Evolutionary conservation across 345 rosid species (phyloP).

Genomic region (Eucalyptus curtisii): DNA sequence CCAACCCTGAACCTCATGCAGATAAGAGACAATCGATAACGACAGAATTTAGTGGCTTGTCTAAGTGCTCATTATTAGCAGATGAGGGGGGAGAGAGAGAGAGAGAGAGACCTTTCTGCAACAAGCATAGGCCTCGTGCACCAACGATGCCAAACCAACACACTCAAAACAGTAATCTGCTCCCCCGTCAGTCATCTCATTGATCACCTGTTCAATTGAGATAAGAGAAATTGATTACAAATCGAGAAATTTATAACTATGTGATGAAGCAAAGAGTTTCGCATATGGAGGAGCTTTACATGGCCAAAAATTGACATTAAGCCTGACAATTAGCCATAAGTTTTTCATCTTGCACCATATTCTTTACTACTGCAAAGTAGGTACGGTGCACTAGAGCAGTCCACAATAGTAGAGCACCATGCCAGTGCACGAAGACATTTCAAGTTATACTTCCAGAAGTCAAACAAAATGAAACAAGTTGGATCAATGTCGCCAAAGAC

Average conservation of each 20-base stretch:
- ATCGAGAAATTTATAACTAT: neutral
- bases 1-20: constrained; percentile 49
- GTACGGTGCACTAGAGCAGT: neutral
- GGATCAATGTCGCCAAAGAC: neutral
- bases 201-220: constrained; percentile 24
- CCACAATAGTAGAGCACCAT: neutral
- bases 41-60: neutral
- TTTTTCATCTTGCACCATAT: neutral
- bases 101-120: constrained; percentile 44
- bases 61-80: neutral
- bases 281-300: neutral
- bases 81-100: neutral
- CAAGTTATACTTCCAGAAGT: neutral
- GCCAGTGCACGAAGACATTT: neutral
- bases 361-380: neutral
- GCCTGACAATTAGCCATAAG: neutral
- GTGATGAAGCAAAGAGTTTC: neutral
- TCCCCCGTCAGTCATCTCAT: constrained; percentile 68
- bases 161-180: constrained; percentile 88
- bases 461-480: neutral
- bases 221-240: neutral
- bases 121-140: constrained; percentile 57
- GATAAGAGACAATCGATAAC: neutral
- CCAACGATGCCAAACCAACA: constrained; percentile 44
- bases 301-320: neutral